phyloP scores from a whole-genome alignment of 768 basidiomycete genomes.

The Rickenella mellea region DNA sequence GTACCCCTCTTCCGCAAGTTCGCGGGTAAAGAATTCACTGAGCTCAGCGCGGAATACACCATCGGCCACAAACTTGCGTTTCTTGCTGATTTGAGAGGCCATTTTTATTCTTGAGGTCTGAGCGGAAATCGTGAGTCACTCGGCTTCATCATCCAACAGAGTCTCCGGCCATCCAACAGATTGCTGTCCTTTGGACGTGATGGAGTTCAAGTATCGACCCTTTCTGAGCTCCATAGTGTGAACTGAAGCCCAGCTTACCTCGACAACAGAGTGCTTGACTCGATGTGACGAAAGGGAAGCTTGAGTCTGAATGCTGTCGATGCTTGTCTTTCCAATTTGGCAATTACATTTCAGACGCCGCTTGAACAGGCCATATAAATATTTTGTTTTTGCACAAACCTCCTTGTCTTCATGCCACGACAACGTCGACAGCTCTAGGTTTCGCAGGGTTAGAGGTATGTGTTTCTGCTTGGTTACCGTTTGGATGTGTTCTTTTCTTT shows the following conservation, averaged over 20 bases:
- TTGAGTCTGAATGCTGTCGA: too few species aligned
- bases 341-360: not conserved
- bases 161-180: too few species aligned
- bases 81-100: conserved; percentile 90
- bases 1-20: conserved; percentile 98
- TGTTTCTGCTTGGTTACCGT: not conserved
- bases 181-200: too few species aligned
- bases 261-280: too few species aligned
- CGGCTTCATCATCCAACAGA: too few species aligned
- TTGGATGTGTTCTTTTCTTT: not conserved
- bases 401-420: not conserved
- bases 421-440: not conserved
- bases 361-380: not conserved
- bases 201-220: too few species aligned
- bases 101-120: too few species aligned
- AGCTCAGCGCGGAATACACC: conserved; percentile 99
- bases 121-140: too few species aligned
- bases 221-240: too few species aligned
- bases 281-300: too few species aligned
- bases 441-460: not conserved
- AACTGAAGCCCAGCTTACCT: too few species aligned
- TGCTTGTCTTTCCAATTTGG: too few species aligned
- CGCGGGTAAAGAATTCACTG: conserved; percentile 97
- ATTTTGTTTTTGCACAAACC: not conserved
- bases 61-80: conserved; percentile 97